Conservation (phyloP, 2,329 filamentous ascomycete genomes). For the Emmonsia crescens region DNA sequence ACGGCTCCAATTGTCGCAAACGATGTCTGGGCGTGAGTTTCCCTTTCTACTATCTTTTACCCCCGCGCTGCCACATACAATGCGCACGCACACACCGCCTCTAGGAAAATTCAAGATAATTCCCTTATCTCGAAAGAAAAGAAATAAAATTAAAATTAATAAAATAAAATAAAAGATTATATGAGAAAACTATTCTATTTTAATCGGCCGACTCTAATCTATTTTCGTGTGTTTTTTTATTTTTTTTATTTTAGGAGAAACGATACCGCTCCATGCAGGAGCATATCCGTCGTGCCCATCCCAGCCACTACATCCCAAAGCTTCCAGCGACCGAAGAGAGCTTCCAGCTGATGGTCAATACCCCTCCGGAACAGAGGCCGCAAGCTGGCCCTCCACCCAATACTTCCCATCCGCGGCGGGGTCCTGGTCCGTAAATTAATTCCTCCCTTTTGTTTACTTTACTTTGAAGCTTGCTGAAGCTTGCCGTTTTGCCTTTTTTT, state of each 20-base stretch:
- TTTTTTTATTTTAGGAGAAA: conserved; percentile 58
- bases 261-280: conserved; percentile 98
- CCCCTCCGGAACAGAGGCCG: conserved; percentile 63
- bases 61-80: conserved; percentile 1
- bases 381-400: conserved; percentile 38
- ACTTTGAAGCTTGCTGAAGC: neutral
- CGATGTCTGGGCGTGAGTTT: conserved; percentile 91
- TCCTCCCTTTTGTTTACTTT: neutral
- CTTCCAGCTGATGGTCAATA: conserved; percentile 93
- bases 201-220: neutral
- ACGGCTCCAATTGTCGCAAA: conserved; percentile 94
- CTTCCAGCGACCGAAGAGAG: conserved; percentile 96
- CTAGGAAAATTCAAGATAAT: neutral
- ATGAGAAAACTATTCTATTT: neutral
- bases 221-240: neutral
- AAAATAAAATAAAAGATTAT: neutral
- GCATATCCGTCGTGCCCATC: conserved; percentile 94
- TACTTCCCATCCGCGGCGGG: conserved; percentile 11
- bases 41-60: conserved; percentile 13
- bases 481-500: neutral
- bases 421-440: conserved; percentile 7
- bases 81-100: neutral
- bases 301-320: conserved; percentile 95
- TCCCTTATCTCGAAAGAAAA: neutral
- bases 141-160: neutral